Evolutionary conservation across 2,329 filamentous ascomycete species (phyloP).

Genomic region (Beauveria sp.): DNA sequence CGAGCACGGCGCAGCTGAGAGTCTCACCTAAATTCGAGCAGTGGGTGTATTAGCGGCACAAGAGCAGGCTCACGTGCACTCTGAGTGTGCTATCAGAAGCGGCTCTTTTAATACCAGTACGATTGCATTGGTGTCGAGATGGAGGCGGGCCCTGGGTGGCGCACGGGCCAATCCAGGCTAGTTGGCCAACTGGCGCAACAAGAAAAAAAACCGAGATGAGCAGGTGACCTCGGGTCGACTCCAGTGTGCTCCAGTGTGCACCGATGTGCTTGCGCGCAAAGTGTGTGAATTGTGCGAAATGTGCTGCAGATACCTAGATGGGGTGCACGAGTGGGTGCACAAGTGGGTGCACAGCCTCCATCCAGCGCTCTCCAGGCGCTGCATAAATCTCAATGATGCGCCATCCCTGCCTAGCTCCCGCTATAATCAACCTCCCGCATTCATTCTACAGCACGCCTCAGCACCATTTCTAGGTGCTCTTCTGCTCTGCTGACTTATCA

Average conservation of each 20-base stretch:
- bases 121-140: neutral
- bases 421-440: neutral
- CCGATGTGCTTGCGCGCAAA: neutral
- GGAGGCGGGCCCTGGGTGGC: conserved; percentile 2
- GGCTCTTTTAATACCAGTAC: neutral
- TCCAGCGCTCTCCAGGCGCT: neutral
- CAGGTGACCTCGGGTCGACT: conserved; percentile 9
- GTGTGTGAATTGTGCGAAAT: too few species aligned
- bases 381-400: neutral
- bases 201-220: neutral
- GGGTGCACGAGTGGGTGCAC: too few species aligned
- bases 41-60: conserved; percentile 1
- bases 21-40: conserved; percentile 1
- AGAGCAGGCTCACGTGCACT: conserved; percentile 5
- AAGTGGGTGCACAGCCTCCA: neutral
- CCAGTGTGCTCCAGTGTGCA: neutral
- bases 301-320: too few species aligned
- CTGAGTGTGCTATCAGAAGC: conserved; percentile 5
- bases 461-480: neutral
- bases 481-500: conserved; percentile 12
- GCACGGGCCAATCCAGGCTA: neutral
- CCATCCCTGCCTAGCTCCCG: neutral
- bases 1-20: neutral
- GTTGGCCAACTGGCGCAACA: neutral
- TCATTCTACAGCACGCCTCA: neutral